Evolutionary conservation across 2,329 filamentous ascomycete genomes (phyloP).

Genomic region (Colletotrichum scovillei): DNA sequence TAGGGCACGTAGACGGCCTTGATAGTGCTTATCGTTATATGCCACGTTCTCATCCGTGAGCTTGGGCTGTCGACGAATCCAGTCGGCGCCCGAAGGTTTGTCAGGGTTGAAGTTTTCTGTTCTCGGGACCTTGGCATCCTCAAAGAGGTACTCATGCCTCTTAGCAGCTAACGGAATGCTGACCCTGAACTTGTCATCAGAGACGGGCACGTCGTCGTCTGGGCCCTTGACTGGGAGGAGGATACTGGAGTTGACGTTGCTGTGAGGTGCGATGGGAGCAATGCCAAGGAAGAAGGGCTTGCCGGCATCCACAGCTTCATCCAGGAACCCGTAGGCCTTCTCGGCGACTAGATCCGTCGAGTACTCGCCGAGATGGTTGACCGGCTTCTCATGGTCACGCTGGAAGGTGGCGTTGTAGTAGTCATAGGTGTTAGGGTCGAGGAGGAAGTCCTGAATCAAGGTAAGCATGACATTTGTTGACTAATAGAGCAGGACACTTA

Average conservation of each 20-base stretch:
- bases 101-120: slow-evolving; percentile 74
- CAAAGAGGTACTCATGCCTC: slow-evolving; percentile 71
- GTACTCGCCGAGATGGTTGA: slow-evolving; percentile 53
- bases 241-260: slow-evolving; percentile 42
- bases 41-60: slow-evolving; percentile 45
- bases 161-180: slow-evolving; percentile 50
- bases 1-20: slow-evolving; percentile 53
- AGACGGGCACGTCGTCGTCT: slow-evolving; percentile 61
- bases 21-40: slow-evolving; percentile 53
- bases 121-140: slow-evolving; percentile 69
- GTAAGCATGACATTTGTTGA: not conserved
- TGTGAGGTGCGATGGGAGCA: slow-evolving; percentile 56
- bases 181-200: slow-evolving; percentile 57
- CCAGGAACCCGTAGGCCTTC: slow-evolving; percentile 70
- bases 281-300: slow-evolving; percentile 68
- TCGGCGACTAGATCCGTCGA: slow-evolving; percentile 68
- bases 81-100: slow-evolving; percentile 53
- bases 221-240: slow-evolving; percentile 69
- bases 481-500: not conserved
- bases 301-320: slow-evolving; percentile 66
- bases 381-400: slow-evolving; percentile 61
- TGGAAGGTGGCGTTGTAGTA: slow-evolving; percentile 76
- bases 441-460: slow-evolving; percentile 55
- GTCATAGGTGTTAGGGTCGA: slow-evolving; percentile 75
- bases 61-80: slow-evolving; percentile 53